Conservation (phyloP, 1,284 basidiomycete genomes). For the Prillingera fragicola region DNA sequence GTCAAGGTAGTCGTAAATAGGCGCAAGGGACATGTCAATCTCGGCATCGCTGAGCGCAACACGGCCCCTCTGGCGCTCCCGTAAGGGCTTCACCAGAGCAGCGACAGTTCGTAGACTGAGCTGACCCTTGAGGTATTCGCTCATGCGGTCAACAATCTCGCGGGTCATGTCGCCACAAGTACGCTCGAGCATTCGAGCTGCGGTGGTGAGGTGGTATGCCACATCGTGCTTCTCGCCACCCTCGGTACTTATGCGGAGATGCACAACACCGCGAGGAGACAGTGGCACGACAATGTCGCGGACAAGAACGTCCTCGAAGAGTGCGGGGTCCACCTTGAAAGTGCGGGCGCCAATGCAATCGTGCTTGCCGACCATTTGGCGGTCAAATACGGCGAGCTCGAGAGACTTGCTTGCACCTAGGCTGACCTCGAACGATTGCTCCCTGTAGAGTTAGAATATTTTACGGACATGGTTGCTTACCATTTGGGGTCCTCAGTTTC, state of each 20-base stretch:
- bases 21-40: slow-evolving; percentile 35
- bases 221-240: slow-evolving; percentile 43
- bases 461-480: slow-evolving; percentile 19
- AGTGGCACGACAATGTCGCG: slow-evolving; percentile 42
- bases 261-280: slow-evolving; percentile 35
- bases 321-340: slow-evolving; percentile 40
- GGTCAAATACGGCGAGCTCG: slow-evolving; percentile 39
- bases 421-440: slow-evolving; percentile 40
- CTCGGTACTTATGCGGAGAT: slow-evolving; percentile 41
- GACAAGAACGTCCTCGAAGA: slow-evolving; percentile 23
- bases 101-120: slow-evolving; percentile 24
- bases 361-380: slow-evolving; percentile 46
- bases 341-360: slow-evolving; percentile 34
- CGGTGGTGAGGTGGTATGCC: slow-evolving; percentile 35
- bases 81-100: slow-evolving; percentile 29
- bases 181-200: slow-evolving; percentile 32
- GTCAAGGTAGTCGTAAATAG: slow-evolving; percentile 44
- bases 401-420: slow-evolving; percentile 29
- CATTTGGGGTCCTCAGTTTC: slow-evolving; percentile 43
- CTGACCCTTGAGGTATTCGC: slow-evolving; percentile 32
- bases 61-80: slow-evolving; percentile 37
- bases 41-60: slow-evolving; percentile 32
- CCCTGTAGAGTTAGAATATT: slow-evolving; percentile 27
- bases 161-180: slow-evolving; percentile 38
- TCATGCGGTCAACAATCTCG: slow-evolving; percentile 41